Base-by-base conservation (phyloP, 2,329 filamentous ascomycete species). In the Fusarium sp. region DNA sequence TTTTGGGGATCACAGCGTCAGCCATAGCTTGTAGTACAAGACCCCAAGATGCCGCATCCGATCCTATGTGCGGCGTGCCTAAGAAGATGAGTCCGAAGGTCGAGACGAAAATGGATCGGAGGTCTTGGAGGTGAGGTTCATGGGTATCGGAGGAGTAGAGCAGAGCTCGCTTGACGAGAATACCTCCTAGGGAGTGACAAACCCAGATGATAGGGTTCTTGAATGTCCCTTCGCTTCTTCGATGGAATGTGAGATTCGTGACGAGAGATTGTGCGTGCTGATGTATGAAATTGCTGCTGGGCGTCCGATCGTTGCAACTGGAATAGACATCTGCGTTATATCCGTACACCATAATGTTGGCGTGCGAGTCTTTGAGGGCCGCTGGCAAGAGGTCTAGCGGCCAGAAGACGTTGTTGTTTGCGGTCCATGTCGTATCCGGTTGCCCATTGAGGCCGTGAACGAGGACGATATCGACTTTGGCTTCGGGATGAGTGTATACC, bases 11-110 rank as follows among this genome's bases (percentile, higher is more conserved):
- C 18, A 93, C 84, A 1, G 87, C 86, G 56, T 87, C 86, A 53
- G 89, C 88, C 83, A 94, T 91, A 68, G 85, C 87, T 78, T 94
- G 90, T 34, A 94, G 81, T 58, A 91, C 81, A 14, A 86, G 80
- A 0, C 88, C 91, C 90, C 91, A 93, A 73, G 87, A 86, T 2
- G 91, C 91, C 3, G 90, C 80, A 68, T 90, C 89, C 3, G 91
- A 89, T 11, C 91, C 92, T 20, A 86, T 88, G 77, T 94, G 92
- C 9, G 92, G 92, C 16, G 92, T 95, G 16, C 92, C 92, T 29
- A 95, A 84, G 77, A 95, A 95, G 34, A 94, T 84, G 61, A 94
- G 88, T 25, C 89, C 92, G 75, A 90, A 94, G 0, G 92, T 94
- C 2, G 91, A 93, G 12, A 93, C 86, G 71, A 87, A 93, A 55